Conservation (phyloP, 108 stramenopile species). For the Conticribra weissflogii region DNA sequence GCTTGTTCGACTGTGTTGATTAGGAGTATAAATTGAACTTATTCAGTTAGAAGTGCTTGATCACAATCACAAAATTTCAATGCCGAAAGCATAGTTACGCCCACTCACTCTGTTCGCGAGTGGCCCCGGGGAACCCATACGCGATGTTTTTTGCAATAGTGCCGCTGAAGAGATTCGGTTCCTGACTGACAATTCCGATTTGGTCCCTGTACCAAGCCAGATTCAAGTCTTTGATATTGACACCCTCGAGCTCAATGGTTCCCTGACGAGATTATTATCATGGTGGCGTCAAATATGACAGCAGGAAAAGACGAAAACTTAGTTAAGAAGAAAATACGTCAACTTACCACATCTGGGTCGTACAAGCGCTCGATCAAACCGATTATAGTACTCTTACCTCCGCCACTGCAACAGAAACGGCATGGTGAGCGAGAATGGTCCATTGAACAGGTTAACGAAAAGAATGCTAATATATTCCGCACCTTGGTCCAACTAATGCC, state of each 20-base stretch:
- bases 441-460: too few relatives aligned
- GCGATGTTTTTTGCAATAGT: constrained; percentile 92
- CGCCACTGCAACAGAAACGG: constrained; percentile 79
- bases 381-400: constrained; percentile 88
- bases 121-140: constrained; percentile 66
- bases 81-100: too few relatives aligned
- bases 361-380: constrained; percentile 93
- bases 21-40: not conserved
- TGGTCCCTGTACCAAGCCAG: constrained; percentile 80
- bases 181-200: constrained; percentile 93
- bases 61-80: too few relatives aligned
- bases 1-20: constrained; percentile 71
- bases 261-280: constrained; percentile 42
- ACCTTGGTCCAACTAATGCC: constrained; percentile 16
- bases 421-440: too few relatives aligned
- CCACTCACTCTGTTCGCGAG: constrained; percentile 53
- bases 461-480: constrained; percentile 17
- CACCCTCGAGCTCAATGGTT: constrained; percentile 76
- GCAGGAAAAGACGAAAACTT: too few relatives aligned
- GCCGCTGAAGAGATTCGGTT: constrained; percentile 89
- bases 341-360: constrained; percentile 62
- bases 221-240: constrained; percentile 74
- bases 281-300: not conserved
- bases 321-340: too few relatives aligned
- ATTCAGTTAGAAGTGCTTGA: too few relatives aligned